Evolutionary conservation across 179 eudicot species (phyloP).

Genomic region (Pouteria campechiana): DNA sequence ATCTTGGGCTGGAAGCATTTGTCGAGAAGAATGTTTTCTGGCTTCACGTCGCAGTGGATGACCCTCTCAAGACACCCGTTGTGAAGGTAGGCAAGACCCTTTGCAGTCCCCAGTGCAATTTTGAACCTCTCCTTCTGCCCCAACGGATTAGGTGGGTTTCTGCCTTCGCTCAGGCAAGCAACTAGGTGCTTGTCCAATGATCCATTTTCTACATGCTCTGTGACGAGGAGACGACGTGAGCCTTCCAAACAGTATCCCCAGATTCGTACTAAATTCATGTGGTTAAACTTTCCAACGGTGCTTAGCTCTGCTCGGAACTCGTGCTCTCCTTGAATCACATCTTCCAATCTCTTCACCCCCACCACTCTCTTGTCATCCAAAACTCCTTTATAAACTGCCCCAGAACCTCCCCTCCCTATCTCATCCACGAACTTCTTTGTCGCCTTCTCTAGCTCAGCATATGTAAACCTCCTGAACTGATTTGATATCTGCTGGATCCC

Average conservation of each 20-base stretch:
- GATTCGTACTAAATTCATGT: constrained; percentile 48
- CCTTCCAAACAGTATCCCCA: constrained; percentile 49
- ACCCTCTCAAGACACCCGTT: constrained; percentile 55
- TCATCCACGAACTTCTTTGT: constrained; percentile 27
- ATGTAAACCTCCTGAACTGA: constrained; percentile 45
- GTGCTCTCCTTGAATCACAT: constrained; percentile 31
- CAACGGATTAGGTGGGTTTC: too few relatives aligned
- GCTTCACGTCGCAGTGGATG: constrained; percentile 48
- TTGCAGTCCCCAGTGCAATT: constrained; percentile 39
- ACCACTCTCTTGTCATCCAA: constrained; percentile 28
- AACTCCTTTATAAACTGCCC: constrained; percentile 39
- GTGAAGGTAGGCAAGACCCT: constrained; percentile 52
- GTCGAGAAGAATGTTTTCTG: constrained; percentile 39
- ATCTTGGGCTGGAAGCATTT: constrained; percentile 28
- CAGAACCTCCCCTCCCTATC: constrained; percentile 41
- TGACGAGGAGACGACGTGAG: constrained; percentile 29
- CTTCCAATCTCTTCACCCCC: constrained; percentile 40
- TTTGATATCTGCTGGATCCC: constrained; percentile 35
- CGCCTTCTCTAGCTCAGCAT: constrained; percentile 33
- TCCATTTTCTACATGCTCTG: constrained; percentile 29
- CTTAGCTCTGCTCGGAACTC: constrained; percentile 55
- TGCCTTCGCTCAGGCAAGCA: too few relatives aligned
- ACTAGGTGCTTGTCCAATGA: constrained; percentile 39
- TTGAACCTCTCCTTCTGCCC: constrained; percentile 38
- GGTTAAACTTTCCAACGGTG: constrained; percentile 38